Evolutionary conservation across 495 filamentous ascomycete genomes (phyloP).

Genomic region (Penicillium steckii): DNA sequence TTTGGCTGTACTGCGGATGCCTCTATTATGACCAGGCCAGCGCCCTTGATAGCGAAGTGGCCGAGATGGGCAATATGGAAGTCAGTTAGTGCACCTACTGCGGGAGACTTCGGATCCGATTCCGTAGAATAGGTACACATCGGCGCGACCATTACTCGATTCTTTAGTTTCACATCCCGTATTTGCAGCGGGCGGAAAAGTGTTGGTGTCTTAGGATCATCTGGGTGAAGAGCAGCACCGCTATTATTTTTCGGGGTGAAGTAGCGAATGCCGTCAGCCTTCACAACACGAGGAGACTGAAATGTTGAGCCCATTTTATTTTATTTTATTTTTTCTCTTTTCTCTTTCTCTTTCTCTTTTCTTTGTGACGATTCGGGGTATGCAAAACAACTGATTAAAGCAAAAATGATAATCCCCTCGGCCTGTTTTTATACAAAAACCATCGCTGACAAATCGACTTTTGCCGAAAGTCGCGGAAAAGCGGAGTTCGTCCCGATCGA

Average conservation of each 20-base stretch:
- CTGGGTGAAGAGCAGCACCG: constrained; percentile 47
- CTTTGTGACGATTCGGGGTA: too few relatives aligned
- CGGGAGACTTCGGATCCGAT: constrained; percentile 29
- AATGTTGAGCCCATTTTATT: constrained; percentile 20
- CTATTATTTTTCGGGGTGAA: constrained; percentile 59
- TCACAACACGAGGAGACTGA: constrained; percentile 13
- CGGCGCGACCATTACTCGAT: constrained; percentile 60
- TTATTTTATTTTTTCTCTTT: not conserved
- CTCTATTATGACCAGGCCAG: constrained; percentile 65
- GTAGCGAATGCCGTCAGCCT: constrained; percentile 39
- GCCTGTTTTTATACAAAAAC: not conserved
- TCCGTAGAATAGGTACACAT: constrained; percentile 69
- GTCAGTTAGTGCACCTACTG: constrained; percentile 64
- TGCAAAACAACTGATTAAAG: too few relatives aligned
- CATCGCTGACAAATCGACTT: not conserved
- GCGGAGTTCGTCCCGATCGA: not conserved
- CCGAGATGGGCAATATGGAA: constrained; percentile 69
- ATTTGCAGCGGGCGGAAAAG: constrained; percentile 66
- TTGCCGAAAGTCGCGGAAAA: not conserved
- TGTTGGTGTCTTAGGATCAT: constrained; percentile 51
- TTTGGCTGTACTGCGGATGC: constrained; percentile 65
- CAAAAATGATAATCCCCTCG: too few relatives aligned
- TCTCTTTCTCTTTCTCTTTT: not conserved
- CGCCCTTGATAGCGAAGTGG: constrained; percentile 61
- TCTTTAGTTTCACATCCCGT: constrained; percentile 66